Evolutionary conservation across 306 rosid species (phyloP).

Genomic region (Gastrolobium bilobum): DNA sequence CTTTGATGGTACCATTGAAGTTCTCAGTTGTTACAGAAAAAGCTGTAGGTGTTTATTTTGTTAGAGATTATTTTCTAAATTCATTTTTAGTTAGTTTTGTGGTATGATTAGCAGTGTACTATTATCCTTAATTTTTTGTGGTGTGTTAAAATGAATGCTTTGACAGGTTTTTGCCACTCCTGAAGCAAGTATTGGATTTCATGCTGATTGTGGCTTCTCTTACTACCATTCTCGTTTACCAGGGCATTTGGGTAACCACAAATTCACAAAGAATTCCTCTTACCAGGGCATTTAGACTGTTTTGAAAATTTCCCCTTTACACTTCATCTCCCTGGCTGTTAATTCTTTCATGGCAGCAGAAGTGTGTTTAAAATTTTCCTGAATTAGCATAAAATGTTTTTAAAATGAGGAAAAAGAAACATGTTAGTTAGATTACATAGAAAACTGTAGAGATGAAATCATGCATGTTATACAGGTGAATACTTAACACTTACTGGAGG

Average conservation of each 20-base stretch:
- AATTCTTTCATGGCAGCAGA: slow-evolving; percentile 9
- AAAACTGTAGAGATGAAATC: slow-evolving; percentile 16
- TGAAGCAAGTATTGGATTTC: slow-evolving; percentile 94
- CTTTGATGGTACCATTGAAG: slow-evolving; percentile 88
- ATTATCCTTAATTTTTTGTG: slow-evolving; percentile 30
- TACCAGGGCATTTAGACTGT: not conserved
- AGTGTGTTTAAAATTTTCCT: not conserved
- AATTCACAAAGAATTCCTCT: not conserved
- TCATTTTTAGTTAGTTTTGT: not conserved
- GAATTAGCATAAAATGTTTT: not conserved
- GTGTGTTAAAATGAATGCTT: slow-evolving; percentile 40
- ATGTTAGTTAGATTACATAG: not conserved
- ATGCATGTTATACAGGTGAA: slow-evolving; percentile 71
- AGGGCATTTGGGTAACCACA: slow-evolving; percentile 76
- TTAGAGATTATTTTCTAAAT: slow-evolving; percentile 32
- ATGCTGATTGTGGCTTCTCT: slow-evolving; percentile 95
- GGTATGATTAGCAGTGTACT: slow-evolving; percentile 6
- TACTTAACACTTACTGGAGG: slow-evolving; percentile 87
- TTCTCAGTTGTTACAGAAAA: slow-evolving; percentile 93
- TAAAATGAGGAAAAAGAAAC: slow-evolving; percentile 5
- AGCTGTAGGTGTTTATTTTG: slow-evolving; percentile 68
- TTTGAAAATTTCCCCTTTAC: not conserved
- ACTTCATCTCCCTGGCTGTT: not conserved
- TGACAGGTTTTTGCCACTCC: slow-evolving; percentile 90
- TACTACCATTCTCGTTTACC: slow-evolving; percentile 84